Conservation (phyloP, 2,329 filamentous ascomycete species). For the Colletotrichum sp. region DNA sequence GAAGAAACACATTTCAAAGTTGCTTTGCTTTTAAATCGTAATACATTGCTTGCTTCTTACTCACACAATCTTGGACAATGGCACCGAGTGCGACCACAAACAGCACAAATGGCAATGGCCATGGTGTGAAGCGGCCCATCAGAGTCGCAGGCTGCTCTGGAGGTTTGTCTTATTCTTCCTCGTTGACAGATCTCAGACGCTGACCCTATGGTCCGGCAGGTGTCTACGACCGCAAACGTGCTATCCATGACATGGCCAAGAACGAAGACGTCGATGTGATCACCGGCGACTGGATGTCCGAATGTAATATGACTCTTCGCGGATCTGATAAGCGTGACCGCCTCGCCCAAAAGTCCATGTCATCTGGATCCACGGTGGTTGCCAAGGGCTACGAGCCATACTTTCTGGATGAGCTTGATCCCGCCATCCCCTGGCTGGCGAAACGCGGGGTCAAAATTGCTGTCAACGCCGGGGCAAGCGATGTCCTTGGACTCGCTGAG, state of each 20-base stretch:
- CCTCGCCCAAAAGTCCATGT: conserved; percentile 25
- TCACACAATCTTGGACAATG: background rate
- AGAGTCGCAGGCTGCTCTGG: background rate
- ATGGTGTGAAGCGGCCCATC: background rate
- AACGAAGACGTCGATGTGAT: conserved; percentile 33
- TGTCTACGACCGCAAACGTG: conserved; percentile 42
- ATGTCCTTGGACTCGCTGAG: conserved; percentile 28
- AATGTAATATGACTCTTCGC: conserved; percentile 33
- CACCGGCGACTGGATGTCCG: conserved; percentile 36
- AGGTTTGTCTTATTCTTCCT: background rate
- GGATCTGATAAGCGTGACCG: conserved; percentile 31
- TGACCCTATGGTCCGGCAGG: conserved; percentile 21
- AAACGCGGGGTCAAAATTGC: conserved; percentile 36
- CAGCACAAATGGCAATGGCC: background rate
- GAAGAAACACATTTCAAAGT: accelerated
- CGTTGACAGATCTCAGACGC: background rate
- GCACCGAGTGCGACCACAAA: background rate
- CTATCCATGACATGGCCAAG: conserved; percentile 29
- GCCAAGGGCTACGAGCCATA: conserved; percentile 47
- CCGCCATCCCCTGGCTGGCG: conserved; percentile 33
- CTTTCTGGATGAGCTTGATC: conserved; percentile 34
- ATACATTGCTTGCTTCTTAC: background rate
- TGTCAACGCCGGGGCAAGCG: conserved; percentile 40
- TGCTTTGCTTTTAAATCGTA: background rate
- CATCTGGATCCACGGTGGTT: conserved; percentile 29